Evolutionary conservation across 192 early-diverging fungal species (phyloP).

Genomic region (Backusella parvicylindrica): DNA sequence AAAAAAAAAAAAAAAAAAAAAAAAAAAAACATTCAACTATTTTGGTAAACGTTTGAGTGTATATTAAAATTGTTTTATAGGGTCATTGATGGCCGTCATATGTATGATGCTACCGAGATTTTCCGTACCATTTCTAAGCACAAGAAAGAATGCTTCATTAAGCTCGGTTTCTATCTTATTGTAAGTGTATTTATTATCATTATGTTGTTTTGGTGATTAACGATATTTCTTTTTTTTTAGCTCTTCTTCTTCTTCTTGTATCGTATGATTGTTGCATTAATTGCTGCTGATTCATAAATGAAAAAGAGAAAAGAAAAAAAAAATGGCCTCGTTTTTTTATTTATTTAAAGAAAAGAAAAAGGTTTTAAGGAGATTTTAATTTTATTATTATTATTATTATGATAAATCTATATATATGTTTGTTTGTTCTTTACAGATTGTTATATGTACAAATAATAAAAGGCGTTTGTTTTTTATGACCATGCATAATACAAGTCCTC

Average conservation of each 20-base stretch:
- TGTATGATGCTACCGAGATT: slow-evolving; percentile 98
- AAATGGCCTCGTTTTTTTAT: not conserved
- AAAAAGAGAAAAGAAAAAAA: not conserved
- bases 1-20: slow-evolving; percentile 81
- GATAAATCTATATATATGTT: not conserved
- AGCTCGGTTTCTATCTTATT: slow-evolving; percentile 94
- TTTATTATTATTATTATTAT: not conserved
- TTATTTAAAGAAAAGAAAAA: not conserved
- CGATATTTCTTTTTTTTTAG: slow-evolving; percentile 5
- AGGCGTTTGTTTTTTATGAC: not conserved
- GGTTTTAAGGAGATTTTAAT: not conserved
- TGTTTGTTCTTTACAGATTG: not conserved
- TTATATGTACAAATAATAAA: not conserved
- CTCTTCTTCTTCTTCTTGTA: slow-evolving; percentile 93
- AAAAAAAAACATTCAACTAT: not conserved
- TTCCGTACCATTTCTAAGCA: slow-evolving; percentile 90
- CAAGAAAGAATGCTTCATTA: slow-evolving; percentile 96
- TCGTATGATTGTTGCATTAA: slow-evolving; percentile 47
- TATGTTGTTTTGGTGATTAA: not conserved
- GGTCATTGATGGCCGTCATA: slow-evolving; percentile 80
- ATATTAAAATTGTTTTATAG: slow-evolving; percentile 40
- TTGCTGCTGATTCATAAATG: slow-evolving; percentile 39
- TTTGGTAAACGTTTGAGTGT: not conserved
- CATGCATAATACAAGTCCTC: slow-evolving; percentile 16
- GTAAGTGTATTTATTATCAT: slow-evolving; percentile 31